Base-by-base conservation (phyloP, 2,329 filamentous ascomycete species). In the Nigrospora oryzae region DNA sequence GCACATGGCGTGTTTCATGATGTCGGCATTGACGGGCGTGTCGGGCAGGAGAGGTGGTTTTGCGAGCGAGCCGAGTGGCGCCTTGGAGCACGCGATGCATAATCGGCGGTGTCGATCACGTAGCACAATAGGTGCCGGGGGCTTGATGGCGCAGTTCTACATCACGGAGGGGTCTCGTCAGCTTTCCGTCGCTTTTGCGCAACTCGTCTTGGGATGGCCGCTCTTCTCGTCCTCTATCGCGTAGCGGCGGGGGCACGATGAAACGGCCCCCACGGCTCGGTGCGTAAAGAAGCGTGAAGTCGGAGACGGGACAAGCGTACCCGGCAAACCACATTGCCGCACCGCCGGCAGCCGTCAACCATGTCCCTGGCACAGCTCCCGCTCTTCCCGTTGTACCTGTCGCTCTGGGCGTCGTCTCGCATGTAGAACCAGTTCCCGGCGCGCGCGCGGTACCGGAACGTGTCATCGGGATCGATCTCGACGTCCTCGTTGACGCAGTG, bases 81-180 rank as follows among this genome's bases (percentile, higher is more conserved):
- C 83, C 49, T 81, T 82, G 30, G 80, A 75, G 61, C 91, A 96
- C 11, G 80, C 74, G 8, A 74, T 73, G 61, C 91, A 96, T 4
- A 96, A 75, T 17, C 91, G 79, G 41, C 91, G 85, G 60, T 94
- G 84, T 35, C 91, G 82, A 49, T 84, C 79, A 36, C 79, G 81
- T 34, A 95, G 73, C 17, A 80, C 73, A 31, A 74, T 69, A 2
- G 75, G 71, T 3, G 84, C 79, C 1, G 88, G 89, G 0, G 86
- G 81, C 64, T 96, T 95, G 57, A 88, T 84, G 6, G 84, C 83
- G 64, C 91, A 97, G 55, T 97, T 97, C 89, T 95, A 62, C 30
- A 40, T 31, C 28, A 11, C 2, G 7, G 23, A 10, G 23, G 23
- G 23, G 23, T 5, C 10, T 28, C 23, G 23, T 28, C 23, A 28